Evolutionary conservation across 2,329 filamentous ascomycete genomes (phyloP), one percentile per base, ranked within the genome.

Genomic region (Arthrobotrys sphaeroides): DNA sequence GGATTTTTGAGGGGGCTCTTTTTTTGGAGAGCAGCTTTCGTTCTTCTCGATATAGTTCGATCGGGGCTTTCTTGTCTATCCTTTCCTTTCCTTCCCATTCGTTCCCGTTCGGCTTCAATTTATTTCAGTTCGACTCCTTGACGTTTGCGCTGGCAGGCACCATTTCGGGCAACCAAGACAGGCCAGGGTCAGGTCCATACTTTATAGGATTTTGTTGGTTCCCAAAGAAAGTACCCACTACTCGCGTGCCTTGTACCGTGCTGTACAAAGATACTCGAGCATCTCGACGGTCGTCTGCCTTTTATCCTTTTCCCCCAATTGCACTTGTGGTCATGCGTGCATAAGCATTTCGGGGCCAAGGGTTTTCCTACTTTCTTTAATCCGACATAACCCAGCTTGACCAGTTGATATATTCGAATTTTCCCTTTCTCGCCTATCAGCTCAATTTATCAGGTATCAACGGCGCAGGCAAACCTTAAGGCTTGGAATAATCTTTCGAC

Each of bases 251-350:
- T 74, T 55, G 62, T 68, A 74, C 45, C 47, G 62, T 68, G 68
- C 45, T 36, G 62, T 45, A 57, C 53, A 31, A 43, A 73, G 70
- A 74, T 64, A 74, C 28, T 47, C 26, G 38, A 57, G 9, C 45
- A 45, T 55, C 51, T 55, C 31, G 40, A 31, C 40, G 33, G 6
- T 28, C 36, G 62, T 57, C 57, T 47, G 33, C 67, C 22, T 18
- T 16, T 74, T 55, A 31, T 55, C 42, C 59, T 20, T 53, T 57
- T n/a, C 31, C 16, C 10, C 28, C 28, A 57, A 59, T 68, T 74
- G 62, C 62, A 64, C 43, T 74, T 67, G 55, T 74, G 55, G 62
- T 59, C 18, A 49, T 68, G 62, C 62, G 53, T 55, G 70, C 70
- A 74, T 65, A 42, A 33, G 47, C 47, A 65, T 51, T 61, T n/a